A percentile compares a stretch with the other conserved stretches of the same genome.
Evolutionary conservation across 306 rosid species (phyloP).

Genomic region (Heteromeles arbutifolia): DNA sequence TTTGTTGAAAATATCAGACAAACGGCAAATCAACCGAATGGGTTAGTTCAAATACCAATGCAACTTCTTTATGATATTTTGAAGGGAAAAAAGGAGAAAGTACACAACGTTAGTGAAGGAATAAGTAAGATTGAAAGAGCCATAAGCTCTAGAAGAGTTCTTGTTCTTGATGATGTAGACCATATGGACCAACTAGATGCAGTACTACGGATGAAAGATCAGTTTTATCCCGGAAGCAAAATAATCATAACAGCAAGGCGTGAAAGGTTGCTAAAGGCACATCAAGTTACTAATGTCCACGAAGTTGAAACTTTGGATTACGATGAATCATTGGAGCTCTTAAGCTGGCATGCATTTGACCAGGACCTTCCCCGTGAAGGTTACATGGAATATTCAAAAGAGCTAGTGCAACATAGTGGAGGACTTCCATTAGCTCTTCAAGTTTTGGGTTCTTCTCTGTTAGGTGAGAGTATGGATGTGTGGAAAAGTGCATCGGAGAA

Average conservation of each 20-base stretch:
- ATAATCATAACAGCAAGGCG: not conserved
- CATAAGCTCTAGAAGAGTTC: not conserved
- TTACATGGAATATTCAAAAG: not conserved
- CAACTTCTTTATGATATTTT: not conserved
- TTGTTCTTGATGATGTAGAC: not conserved
- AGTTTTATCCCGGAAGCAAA: not conserved
- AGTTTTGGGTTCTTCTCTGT: not conserved
- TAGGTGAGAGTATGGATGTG: not conserved
- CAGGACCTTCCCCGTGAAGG: not conserved
- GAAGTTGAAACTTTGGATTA: not conserved
- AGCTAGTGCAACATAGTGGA: too few relatives aligned
- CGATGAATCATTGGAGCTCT: not conserved
- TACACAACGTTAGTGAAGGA: not conserved
- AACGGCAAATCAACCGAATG: not conserved
- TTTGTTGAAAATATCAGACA: not conserved
- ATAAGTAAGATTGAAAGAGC: not conserved
- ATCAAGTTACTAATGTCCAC: not conserved
- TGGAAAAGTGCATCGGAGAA: not conserved
- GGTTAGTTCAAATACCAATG: not conserved
- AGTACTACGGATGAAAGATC: not conserved
- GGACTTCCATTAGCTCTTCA: not conserved
- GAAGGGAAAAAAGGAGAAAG: not conserved
- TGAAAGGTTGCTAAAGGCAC: not conserved
- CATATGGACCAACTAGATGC: not conserved
- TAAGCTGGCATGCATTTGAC: not conserved